Base-by-base conservation (phyloP, 495 filamentous ascomycete species). In the Trichoderma asperelloides region DNA sequence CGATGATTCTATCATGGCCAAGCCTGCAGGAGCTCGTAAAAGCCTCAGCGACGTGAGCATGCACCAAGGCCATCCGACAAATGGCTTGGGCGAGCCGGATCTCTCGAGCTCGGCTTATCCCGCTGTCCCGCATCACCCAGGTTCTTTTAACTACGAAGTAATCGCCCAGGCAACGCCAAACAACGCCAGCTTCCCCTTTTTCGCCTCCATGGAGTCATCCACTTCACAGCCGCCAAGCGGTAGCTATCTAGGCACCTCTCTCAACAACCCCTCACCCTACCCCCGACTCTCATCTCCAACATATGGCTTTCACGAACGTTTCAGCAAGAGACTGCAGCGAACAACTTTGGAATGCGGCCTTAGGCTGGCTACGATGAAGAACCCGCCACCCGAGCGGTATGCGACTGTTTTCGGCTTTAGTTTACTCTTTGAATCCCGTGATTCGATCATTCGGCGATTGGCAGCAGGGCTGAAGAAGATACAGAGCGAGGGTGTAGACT, bases 291-390 rank as follows among this genome's bases (percentile, higher is more conserved):
- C 79, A 1, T 66, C 72, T 1, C 82, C 83, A 0, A 72, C 65
- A 4, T 81, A 85, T 70, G 77, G 81, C 40, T 79, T 86, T 55
- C 81, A 86, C 28, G 92, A 95, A 75, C 78, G 79, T 16, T 91
- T 96, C 68, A 86, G 86, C 21, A 85, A 91, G 0, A 81, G 87
- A 15, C 79, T 95, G 28, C 89, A 91, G 25, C 82, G 92, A 12
- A 82, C 82, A 65, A 80, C 85, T 8, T 70, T 88, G 16, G 91
- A 96, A 75, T 76, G 80, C 49, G 89, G 82, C 7, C 83, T 86
- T 66, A 74, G 77, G 49, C 81, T 93, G n/a, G 76, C 93, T 39
- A 76, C 79, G 25, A 79, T 86, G 66, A 76, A 87, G 7, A 73
- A 78, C 63, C 76, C 85, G 2, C 79, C 86, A 0, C 80, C 82